Evolutionary conservation across 306 rosid species (phyloP), one percentile per base, ranked within the genome.

Genomic region (Corylus heterophylla): DNA sequence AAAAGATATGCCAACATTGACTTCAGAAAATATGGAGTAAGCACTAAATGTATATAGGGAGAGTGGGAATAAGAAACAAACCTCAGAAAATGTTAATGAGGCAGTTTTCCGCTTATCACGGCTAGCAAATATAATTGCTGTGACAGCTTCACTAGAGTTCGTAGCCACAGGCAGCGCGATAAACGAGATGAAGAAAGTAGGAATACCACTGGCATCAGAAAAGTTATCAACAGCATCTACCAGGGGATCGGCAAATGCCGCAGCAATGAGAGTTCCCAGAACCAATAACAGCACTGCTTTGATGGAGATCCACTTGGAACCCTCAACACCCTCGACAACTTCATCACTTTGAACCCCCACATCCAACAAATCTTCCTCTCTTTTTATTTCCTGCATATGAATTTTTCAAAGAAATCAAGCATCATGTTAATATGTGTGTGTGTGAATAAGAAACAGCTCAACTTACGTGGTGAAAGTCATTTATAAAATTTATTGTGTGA

Each of bases 141-240:
- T 82, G 27, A 95, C 98, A 45, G 97, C 96, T 86, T 93, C 99
- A 71, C 98, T 92, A 29, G 98, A 89, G 49, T 89, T 93, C 39
- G 99, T 93, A 78, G 95, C 95, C 69, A 95, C 80, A 79, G 99
- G 99, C 18, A 93, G 88, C 7, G 75, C 85, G 35, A 95, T 89
- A 82, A 95, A 95, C 13, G 99, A 95, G 87, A 95, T 90, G 89
- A 95, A 95, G 92, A 95, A 95, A 20, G 93, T 91, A 9, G 98
- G 99, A 88, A 95, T 95, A 62, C 79, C 81, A 1, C 98, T 91
- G 72, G 99, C 99, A n/a, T 74, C 85, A 20, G 99, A 93, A 62
- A 95, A 95, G 83, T 90, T 88, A 83, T 95, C 92, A 11, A 95
- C 99, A 1, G 78, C 96, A 61, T 93, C 99, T 48, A 95, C 98